Conservation (phyloP, 306 rosid species). For the Hippophae gyantsensis region DNA sequence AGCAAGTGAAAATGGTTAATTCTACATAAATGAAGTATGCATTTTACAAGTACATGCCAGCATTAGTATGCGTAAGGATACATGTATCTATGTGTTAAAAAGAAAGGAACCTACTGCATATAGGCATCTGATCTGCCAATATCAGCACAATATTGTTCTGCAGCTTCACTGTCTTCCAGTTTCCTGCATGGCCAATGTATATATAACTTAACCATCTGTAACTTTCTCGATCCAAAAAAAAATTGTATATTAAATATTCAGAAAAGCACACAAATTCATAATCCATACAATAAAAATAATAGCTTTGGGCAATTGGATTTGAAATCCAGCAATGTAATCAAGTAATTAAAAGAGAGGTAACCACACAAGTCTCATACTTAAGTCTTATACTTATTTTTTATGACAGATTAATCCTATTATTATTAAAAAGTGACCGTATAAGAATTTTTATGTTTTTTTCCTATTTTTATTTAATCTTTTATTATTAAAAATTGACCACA, state of each 20-base stretch:
- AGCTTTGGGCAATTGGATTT: neutral
- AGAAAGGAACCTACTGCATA: slow-evolving; percentile 67
- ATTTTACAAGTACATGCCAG: neutral
- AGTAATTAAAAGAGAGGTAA: too few species aligned
- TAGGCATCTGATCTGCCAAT: slow-evolving; percentile 97
- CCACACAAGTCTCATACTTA: too few species aligned
- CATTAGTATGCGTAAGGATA: neutral
- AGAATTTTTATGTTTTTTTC: too few species aligned
- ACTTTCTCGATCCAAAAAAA: too few species aligned
- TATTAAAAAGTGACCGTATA: too few species aligned
- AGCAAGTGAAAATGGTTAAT: slow-evolving; percentile 18
- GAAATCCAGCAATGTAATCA: too few species aligned
- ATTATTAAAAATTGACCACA: too few species aligned
- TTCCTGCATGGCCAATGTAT: slow-evolving; percentile 48
- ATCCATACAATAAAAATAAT: neutral
- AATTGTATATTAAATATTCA: neutral
- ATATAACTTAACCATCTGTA: neutral
- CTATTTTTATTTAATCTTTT: too few species aligned
- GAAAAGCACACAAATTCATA: neutral
- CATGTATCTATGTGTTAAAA: slow-evolving; percentile 4
- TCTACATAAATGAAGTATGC: slow-evolving; percentile 1
- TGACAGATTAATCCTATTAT: too few species aligned
- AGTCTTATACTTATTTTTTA: too few species aligned
- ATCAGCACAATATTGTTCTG: slow-evolving; percentile 97
- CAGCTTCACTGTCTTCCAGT: slow-evolving; percentile 93